Percentiles rank a stretch among this genome's conserved stretches.
Evolutionary conservation across 768 basidiomycete species (phyloP).

Genomic region (Holtermannia corniformis): DNA sequence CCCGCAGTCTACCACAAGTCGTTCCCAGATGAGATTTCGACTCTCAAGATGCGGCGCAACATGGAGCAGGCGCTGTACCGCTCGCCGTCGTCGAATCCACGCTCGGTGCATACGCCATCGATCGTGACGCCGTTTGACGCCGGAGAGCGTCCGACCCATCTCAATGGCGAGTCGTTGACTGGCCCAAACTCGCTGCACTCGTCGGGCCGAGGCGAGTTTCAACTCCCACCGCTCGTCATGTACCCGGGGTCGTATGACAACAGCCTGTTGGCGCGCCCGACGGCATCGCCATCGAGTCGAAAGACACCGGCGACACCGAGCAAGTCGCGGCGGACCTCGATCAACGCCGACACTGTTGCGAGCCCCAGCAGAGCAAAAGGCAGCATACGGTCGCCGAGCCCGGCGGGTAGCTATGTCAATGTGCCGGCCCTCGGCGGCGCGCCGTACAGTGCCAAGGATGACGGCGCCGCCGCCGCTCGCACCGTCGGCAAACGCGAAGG

Average conservation of each 20-base stretch:
- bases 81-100: no score
- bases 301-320: background rate
- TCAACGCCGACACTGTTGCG: background rate
- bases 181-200: background rate
- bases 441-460: no score
- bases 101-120: no score
- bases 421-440: background rate
- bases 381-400: background rate
- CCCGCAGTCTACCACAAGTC: conserved; percentile 22
- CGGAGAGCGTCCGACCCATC: no score
- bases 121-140: no score
- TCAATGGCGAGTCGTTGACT: no score
- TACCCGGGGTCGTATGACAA: background rate
- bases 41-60: conserved; percentile 1
- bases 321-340: background rate
- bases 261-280: background rate
- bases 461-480: no score
- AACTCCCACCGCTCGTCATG: background rate
- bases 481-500: no score
- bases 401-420: background rate
- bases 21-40: conserved; percentile 21
- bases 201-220: background rate
- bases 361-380: background rate
- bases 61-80: no score
- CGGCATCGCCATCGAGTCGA: background rate